Conservation (phyloP, 306 rosid genomes). For the Vigna radiata region DNA sequence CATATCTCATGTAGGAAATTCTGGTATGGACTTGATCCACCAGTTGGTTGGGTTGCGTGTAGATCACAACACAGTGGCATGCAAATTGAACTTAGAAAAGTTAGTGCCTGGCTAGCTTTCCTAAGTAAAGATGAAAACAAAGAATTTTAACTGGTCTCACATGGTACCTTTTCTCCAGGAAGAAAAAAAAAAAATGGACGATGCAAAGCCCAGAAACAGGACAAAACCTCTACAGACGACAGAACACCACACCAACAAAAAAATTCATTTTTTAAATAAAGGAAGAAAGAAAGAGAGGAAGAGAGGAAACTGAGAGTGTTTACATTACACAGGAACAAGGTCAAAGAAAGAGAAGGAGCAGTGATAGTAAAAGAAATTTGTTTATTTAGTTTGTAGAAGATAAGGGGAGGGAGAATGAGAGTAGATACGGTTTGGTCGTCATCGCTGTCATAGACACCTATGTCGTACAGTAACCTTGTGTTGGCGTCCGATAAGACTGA, state of each 20-base stretch:
- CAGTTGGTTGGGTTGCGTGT: not conserved
- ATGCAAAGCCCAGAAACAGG: not conserved
- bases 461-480: not conserved
- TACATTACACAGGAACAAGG: not conserved
- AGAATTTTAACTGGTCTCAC: not conserved
- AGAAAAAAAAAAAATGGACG: not conserved
- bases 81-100: not conserved
- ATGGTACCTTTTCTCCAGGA: not conserved
- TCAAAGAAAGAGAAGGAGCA: not conserved
- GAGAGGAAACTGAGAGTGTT: not conserved
- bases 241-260: not conserved
- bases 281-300: not conserved
- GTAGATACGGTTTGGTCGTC: not conserved
- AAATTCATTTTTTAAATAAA: not conserved
- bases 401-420: not conserved
- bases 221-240: not conserved
- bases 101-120: not conserved
- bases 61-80: not conserved
- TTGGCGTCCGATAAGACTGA: not conserved
- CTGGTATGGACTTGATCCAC: not conserved
- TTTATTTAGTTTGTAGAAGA: not conserved
- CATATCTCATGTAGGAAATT: not conserved
- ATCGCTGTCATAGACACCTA: slow-evolving; percentile 1
- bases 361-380: too few species aligned
- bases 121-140: not conserved